Evolutionary conservation across 2,329 filamentous ascomycete genomes (phyloP).

Genomic region (Torrubiellomyces zombiae): DNA sequence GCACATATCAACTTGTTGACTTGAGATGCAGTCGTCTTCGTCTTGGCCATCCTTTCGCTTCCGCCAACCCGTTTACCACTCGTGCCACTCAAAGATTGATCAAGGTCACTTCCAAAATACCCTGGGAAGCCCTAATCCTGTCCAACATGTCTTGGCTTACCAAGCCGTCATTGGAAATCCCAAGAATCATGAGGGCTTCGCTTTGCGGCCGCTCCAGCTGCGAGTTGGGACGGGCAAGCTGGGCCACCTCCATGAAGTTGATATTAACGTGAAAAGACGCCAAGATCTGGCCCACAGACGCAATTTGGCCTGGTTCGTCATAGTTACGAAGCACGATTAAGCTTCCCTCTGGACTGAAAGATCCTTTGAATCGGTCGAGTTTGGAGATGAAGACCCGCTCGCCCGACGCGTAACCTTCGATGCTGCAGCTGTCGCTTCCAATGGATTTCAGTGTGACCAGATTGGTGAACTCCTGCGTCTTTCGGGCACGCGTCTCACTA

Average conservation of each 20-base stretch:
- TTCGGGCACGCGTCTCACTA: slow-evolving; percentile 52
- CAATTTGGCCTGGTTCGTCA: slow-evolving; percentile 69
- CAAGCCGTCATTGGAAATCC: slow-evolving; percentile 49
- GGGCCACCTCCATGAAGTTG: slow-evolving; percentile 60
- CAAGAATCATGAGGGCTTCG: slow-evolving; percentile 71
- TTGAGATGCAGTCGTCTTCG: too few relatives aligned
- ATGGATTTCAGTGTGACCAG: slow-evolving; percentile 52
- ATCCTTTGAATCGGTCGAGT: slow-evolving; percentile 56
- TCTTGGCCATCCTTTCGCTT: too few relatives aligned
- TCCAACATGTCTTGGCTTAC: slow-evolving; percentile 40
- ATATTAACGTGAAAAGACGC: slow-evolving; percentile 62
- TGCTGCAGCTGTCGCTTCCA: slow-evolving; percentile 23
- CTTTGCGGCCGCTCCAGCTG: slow-evolving; percentile 21
- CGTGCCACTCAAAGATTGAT: slow-evolving; percentile 21
- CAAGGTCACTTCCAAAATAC: slow-evolving; percentile 38
- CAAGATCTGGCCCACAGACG: slow-evolving; percentile 54
- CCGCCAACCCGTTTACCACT: not conserved
- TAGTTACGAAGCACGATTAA: slow-evolving; percentile 69
- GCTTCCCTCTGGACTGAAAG: slow-evolving; percentile 57
- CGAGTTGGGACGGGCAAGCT: slow-evolving; percentile 22
- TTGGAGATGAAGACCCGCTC: slow-evolving; percentile 53
- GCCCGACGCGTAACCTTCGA: slow-evolving; percentile 50
- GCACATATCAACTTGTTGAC: too few relatives aligned
- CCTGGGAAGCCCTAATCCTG: slow-evolving; percentile 30
- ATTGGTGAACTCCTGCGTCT: slow-evolving; percentile 42